Evolutionary conservation across 2,329 filamentous ascomycete species (phyloP).

Genomic region (Leptographium procerum): DNA sequence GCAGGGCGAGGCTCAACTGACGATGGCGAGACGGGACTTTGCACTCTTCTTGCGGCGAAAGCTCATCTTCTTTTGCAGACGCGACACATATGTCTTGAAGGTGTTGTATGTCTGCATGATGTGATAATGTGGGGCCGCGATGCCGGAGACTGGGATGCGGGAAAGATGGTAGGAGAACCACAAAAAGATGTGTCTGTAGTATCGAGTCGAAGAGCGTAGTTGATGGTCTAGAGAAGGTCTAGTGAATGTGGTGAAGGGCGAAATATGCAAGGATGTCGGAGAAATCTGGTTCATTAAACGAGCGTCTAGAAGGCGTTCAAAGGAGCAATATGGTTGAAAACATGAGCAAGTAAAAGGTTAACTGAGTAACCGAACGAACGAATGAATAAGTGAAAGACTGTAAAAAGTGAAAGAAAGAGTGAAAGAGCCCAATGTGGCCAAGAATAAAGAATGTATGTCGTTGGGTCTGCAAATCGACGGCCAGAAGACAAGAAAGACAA

Average conservation of each 20-base stretch:
- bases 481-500: background rate
- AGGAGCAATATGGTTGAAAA: background rate
- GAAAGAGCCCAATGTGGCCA: background rate
- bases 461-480: background rate
- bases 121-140: background rate
- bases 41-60: constrained; percentile 28
- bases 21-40: constrained; percentile 34
- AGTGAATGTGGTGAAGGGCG: background rate
- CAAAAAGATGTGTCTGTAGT: background rate
- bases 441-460: background rate
- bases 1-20: constrained; percentile 19
- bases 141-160: background rate
- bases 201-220: background rate
- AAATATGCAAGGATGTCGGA: background rate
- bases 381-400: background rate
- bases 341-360: too few relatives aligned
- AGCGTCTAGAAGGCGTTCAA: background rate
- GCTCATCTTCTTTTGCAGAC: constrained; percentile 30
- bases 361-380: background rate
- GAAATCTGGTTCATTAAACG: background rate
- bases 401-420: background rate
- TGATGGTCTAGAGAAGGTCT: background rate
- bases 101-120: constrained; percentile 24
- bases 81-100: constrained; percentile 31
- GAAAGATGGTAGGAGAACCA: background rate